phyloP scores from a whole-genome alignment of 768 basidiomycete species.

The Kwoniella sp. region DNA sequence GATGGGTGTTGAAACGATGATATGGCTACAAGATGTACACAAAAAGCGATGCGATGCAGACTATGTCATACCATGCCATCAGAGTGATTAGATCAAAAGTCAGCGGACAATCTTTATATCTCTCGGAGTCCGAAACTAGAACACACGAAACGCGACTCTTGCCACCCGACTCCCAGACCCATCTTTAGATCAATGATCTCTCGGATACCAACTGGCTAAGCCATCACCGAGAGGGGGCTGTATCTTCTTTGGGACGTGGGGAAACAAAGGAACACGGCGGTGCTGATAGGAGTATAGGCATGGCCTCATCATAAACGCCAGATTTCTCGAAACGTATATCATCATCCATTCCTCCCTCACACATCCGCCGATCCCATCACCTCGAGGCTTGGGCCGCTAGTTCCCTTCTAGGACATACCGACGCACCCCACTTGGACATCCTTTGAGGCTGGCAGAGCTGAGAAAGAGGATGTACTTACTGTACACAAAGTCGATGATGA shows the following conservation, averaged over 20 bases:
- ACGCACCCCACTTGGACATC: not conserved
- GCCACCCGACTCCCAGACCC: not conserved
- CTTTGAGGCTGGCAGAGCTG: not conserved
- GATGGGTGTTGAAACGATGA: not conserved
- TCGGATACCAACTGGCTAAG: too few relatives aligned
- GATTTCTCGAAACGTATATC: not conserved
- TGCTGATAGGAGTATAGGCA: not conserved
- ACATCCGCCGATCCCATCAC: conserved; percentile 1
- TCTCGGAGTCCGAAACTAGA: not conserved
- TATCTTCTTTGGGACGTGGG: not conserved
- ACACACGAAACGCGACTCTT: not conserved
- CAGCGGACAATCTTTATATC: not conserved
- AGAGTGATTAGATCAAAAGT: not conserved
- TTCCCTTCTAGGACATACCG: too few relatives aligned
- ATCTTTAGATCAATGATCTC: not conserved
- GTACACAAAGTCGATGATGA: not conserved
- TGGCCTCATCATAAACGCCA: too few relatives aligned
- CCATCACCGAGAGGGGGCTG: too few relatives aligned
- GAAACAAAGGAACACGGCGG: not conserved
- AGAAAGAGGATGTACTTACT: not conserved
- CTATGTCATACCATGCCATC: too few relatives aligned
- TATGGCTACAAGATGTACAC: not conserved
- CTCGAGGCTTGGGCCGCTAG: not conserved
- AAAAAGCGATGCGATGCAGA: not conserved
- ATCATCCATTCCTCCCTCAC: not conserved